Base-by-base conservation (phyloP, 2,329 filamentous ascomycete genomes). In the Colletotrichum aenigma region DNA sequence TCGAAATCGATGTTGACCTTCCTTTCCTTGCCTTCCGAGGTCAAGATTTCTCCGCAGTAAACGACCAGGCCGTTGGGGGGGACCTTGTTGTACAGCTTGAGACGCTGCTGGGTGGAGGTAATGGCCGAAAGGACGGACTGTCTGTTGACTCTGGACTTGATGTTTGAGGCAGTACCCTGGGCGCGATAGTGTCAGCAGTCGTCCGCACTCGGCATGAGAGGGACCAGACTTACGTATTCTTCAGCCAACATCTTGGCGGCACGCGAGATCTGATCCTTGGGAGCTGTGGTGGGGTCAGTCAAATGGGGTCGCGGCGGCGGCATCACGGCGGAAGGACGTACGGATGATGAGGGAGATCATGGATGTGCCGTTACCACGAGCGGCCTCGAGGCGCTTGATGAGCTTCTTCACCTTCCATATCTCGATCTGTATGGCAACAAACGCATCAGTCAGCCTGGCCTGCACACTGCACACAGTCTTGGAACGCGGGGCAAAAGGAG, bases 1-100 rank as follows among this genome's bases (percentile, higher is more conserved):
- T 99, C 97, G 85, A 99, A 99, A 85, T 99, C 97, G 85, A 99
- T 99, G 88, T 99, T 99, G 89, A 99, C 97, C 91, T 98, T 99
- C 84, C 97, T 92, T 89, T 99, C 97, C 88, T 99, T 99, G 87
- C 97, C 97, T 89, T 99, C 97, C 34, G 93, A 94, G 72, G 97
- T 99, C 89, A 99, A 94, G 85, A 99, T 98, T 98, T 99, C 97
- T 93, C 97, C 97, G 86, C 97, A 99, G 91, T 99, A 99, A 80
- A 99, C 94, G 79, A 99, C 97, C 79, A 99, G 90, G 76, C 97
- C 97, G 87, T 99, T 99, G 66, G 97, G 95, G 36, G 97, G 97
- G 73, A 99, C 97, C 88, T 98, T 98, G 88, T 96, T 98, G 90
- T 99, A 99, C 65, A 99, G 91, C 92, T 99, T 99, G 79, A 99